Conservation (phyloP, 768 basidiomycete species). For the Fistulinella prunicolor region DNA sequence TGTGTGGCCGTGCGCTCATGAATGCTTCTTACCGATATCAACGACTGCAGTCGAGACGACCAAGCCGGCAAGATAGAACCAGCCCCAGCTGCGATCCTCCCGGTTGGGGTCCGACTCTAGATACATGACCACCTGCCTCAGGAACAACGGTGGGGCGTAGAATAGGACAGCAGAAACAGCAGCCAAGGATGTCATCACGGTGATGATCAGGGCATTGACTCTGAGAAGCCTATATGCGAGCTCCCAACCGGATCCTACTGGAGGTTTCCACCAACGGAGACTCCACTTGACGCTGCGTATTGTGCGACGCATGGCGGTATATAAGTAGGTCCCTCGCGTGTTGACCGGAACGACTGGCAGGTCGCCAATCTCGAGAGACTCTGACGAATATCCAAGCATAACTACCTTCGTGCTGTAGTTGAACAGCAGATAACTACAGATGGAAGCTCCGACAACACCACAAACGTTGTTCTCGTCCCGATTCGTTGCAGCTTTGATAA, state of each 20-base stretch:
- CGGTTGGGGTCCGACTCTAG: conserved; percentile 61
- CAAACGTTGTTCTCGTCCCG: conserved; percentile 73
- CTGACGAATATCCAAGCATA: conserved; percentile 71
- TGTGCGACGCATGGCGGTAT: conserved; percentile 58
- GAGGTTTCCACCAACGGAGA: conserved; percentile 57
- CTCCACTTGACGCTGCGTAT: conserved; percentile 49
- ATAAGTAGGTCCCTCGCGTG: conserved; percentile 68
- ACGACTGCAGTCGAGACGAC: conserved; percentile 43
- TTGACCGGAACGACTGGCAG: conserved; percentile 74
- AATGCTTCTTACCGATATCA: conserved; percentile 39
- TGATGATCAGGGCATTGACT: conserved; percentile 48
- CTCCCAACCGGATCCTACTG: conserved; percentile 60
- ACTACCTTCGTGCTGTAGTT: conserved; percentile 86
- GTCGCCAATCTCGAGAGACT: conserved; percentile 82
- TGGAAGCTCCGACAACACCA: conserved; percentile 49
- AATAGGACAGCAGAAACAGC: conserved; percentile 57
- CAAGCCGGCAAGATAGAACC: conserved; percentile 60
- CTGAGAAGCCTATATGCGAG: conserved; percentile 60
- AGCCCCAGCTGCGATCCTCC: conserved; percentile 64
- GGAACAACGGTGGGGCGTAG: conserved; percentile 62
- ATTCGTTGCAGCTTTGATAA: conserved; percentile 55
- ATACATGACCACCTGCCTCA: conserved; percentile 58
- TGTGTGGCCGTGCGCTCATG: not conserved
- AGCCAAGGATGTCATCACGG: conserved; percentile 48
- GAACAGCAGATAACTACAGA: conserved; percentile 59